phyloP scores from a whole-genome alignment of 768 basidiomycete species.

The Lyophyllum atratum region DNA sequence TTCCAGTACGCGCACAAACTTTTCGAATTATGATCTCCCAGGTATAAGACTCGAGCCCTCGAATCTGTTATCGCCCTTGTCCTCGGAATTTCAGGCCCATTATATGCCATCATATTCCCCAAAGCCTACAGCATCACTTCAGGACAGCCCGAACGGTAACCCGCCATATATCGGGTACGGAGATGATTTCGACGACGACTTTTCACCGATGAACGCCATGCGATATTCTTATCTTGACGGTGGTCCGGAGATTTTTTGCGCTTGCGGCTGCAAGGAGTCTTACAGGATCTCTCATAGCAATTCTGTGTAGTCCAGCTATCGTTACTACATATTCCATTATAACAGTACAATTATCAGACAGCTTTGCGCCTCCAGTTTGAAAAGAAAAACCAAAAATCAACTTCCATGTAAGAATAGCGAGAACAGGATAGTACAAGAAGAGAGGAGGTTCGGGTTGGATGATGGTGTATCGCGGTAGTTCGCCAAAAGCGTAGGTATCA shows the following conservation, averaged over 20 bases:
- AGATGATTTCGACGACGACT: not conserved
- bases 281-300: constrained; percentile 19
- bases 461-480: no score
- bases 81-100: constrained; percentile 19
- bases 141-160: not conserved
- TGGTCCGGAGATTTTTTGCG: constrained; percentile 5
- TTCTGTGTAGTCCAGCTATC: not conserved
- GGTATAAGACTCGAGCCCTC: not conserved
- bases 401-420: not conserved
- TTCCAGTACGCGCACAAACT: not conserved
- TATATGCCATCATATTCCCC: not conserved
- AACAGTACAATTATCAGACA: not conserved
- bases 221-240: not conserved
- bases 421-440: no score
- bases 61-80: constrained; percentile 19
- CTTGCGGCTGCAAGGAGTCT: constrained; percentile 40
- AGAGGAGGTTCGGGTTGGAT: no score
- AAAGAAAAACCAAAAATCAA: not conserved
- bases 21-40: not conserved
- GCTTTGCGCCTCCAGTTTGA: not conserved
- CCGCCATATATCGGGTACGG: not conserved
- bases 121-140: not conserved
- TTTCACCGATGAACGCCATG: not conserved
- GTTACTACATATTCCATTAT: not conserved
- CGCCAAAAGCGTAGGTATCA: no score